Evolutionary conservation across 768 basidiomycete genomes (phyloP).

Genomic region (Mycena venus): DNA sequence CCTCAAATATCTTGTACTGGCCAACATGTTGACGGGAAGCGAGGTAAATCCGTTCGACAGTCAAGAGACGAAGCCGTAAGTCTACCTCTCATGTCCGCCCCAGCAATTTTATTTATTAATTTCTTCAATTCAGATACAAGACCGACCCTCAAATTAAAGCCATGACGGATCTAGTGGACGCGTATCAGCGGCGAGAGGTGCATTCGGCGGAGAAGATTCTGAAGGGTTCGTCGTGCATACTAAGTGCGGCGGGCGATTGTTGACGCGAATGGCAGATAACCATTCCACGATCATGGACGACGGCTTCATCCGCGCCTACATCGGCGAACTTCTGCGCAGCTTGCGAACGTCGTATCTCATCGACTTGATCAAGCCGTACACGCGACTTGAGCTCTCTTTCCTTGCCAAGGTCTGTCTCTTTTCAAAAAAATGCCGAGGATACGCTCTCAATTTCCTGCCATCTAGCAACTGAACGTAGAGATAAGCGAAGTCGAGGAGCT

Average conservation of each 20-base stretch:
- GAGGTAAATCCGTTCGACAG: conserved; percentile 99
- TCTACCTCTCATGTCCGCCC: conserved; percentile 11
- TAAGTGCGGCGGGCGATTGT: not conserved
- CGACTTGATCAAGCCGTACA: conserved; percentile 98
- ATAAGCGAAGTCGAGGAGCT: conserved; percentile 94
- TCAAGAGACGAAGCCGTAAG: conserved; percentile 98
- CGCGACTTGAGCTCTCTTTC: conserved; percentile 92
- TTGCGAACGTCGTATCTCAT: conserved; percentile 97
- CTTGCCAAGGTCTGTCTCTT: conserved; percentile 75
- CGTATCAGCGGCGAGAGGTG: conserved; percentile 96
- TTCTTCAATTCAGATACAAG: conserved; percentile 79
- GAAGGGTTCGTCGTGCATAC: conserved; percentile 63
- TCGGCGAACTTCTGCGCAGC: conserved; percentile 95
- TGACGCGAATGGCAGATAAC: conserved; percentile 71
- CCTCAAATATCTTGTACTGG: conserved; percentile 96
- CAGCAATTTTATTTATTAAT: not conserved
- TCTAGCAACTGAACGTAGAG: conserved; percentile 95
- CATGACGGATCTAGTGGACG: conserved; percentile 97
- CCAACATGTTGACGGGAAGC: conserved; percentile 98
- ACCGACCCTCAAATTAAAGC: conserved; percentile 96
- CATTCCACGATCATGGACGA: conserved; percentile 97
- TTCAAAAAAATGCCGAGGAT: not conserved
- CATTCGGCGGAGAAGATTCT: conserved; percentile 98
- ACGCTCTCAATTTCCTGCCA: not conserved
- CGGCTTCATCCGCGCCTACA: conserved; percentile 93